These are phyloP conservation scores for Trypethelium eluteriae DNA, from an alignment of 495 filamentous ascomycete genomes.

Conservation along the genomic window DNA sequence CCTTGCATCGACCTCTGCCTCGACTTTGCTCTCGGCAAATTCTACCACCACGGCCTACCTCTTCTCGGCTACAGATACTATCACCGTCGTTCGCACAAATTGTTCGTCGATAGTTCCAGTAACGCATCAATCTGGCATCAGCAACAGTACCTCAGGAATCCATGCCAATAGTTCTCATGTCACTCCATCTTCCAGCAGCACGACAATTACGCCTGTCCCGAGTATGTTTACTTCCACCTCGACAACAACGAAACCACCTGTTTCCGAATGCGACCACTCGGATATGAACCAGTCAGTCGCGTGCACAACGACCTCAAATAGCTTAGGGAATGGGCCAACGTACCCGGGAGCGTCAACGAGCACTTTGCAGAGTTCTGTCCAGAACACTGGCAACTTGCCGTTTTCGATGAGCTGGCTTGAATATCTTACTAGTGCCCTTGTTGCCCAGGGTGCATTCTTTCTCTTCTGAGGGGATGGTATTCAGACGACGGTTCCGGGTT, in stretches of 20 bases:
- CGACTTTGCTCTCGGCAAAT: not conserved
- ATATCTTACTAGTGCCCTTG: not conserved
- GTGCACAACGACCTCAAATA: not conserved
- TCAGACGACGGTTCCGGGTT: not conserved
- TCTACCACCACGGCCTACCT: not conserved
- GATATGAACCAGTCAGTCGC: not conserved
- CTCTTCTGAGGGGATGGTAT: not conserved
- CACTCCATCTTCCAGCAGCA: not conserved
- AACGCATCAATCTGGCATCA: not conserved
- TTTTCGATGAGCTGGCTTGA: not conserved
- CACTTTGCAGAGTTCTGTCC: not conserved
- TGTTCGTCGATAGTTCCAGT: not conserved
- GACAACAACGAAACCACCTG: not conserved
- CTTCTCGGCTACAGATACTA: not conserved
- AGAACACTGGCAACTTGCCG: not conserved
- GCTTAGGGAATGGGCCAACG: not conserved
- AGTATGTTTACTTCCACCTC: not conserved
- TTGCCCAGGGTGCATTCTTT: not conserved
- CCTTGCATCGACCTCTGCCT: not conserved
- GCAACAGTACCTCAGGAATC: not conserved
- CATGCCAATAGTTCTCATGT: not conserved
- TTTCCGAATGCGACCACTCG: not conserved
- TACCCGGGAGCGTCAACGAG: not conserved
- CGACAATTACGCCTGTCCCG: not conserved
- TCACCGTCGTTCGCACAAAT: slow-evolving; percentile 1